These are phyloP conservation scores for Plantago elongata DNA, from an alignment of 257 asterid genomes.

Conservation along the genomic window DNA sequence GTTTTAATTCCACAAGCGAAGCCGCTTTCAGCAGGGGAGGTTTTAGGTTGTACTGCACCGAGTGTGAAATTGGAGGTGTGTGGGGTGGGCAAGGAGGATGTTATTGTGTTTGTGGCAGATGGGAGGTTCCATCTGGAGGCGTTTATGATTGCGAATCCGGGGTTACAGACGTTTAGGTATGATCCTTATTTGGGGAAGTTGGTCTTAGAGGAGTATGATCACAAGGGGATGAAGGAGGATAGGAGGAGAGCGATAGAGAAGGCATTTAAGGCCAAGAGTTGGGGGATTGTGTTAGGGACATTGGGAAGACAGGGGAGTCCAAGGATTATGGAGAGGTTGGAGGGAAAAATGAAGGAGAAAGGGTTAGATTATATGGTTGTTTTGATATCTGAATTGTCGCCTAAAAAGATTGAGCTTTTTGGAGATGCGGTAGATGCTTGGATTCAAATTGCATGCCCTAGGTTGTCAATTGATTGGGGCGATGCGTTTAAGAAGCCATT, in stretches of 20 bases:
- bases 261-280: constrained; percentile 56
- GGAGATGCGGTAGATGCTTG: constrained; percentile 92
- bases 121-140: constrained; percentile 98
- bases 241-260: constrained; percentile 76
- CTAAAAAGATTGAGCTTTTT: constrained; percentile 68
- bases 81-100: constrained; percentile 31
- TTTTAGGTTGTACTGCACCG: constrained; percentile 95
- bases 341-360: constrained; percentile 72
- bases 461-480: constrained; percentile 97
- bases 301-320: constrained; percentile 94
- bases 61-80: constrained; percentile 35
- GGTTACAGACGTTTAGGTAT: constrained; percentile 57
- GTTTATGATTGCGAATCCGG: constrained; percentile 93
- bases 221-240: constrained; percentile 79
- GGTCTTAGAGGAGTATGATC: constrained; percentile 92
- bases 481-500: constrained; percentile 86
- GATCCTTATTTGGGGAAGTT: constrained; percentile 84
- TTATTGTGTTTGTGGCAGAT: constrained; percentile 80
- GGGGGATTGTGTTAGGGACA: constrained; percentile 91
- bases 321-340: constrained; percentile 65
- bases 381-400: constrained; percentile 89
- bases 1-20: constrained; percentile 78
- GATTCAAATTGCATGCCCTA: constrained; percentile 94
- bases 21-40: constrained; percentile 97
- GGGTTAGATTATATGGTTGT: constrained; percentile 74